phyloP scores from a whole-genome alignment of 352 stramenopile species.

The Globisporangium nagaii region DNA sequence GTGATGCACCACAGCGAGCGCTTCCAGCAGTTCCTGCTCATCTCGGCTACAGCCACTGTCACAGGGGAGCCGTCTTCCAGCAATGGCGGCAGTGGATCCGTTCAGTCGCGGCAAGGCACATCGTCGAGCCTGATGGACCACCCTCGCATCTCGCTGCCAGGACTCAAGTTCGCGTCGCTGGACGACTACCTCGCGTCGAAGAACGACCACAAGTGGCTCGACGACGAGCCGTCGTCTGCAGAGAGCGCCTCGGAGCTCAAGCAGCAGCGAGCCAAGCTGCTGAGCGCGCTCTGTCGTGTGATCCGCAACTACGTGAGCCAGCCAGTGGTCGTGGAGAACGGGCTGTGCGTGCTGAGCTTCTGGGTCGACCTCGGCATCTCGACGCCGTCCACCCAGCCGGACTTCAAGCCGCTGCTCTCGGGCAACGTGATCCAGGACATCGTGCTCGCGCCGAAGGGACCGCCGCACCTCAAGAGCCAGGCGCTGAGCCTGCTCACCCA shows the following conservation, averaged over 20 bases:
- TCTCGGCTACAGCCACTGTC: slow-evolving; percentile 7
- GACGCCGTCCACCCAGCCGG: slow-evolving; percentile 10
- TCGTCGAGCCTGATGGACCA: slow-evolving; percentile 20
- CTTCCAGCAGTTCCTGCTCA: slow-evolving; percentile 48
- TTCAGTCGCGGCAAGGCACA: background rate
- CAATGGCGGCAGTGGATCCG: background rate
- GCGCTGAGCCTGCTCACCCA: slow-evolving; percentile 35
- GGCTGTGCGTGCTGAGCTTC: slow-evolving; percentile 32
- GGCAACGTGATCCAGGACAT: slow-evolving; percentile 48
- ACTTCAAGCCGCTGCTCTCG: slow-evolving; percentile 43
- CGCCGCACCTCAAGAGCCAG: slow-evolving; percentile 23
- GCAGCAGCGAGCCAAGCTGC: slow-evolving; percentile 29
- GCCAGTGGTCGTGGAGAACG: slow-evolving; percentile 29
- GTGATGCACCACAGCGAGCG: slow-evolving; percentile 42
- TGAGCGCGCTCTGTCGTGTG: slow-evolving; percentile 40
- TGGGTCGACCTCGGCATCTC: slow-evolving; percentile 36
- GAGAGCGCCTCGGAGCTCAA: slow-evolving; percentile 28
- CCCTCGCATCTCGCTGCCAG: slow-evolving; percentile 28
- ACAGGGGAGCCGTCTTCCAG: background rate
- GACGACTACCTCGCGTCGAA: slow-evolving; percentile 39
- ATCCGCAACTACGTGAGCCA: slow-evolving; percentile 51
- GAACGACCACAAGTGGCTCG: background rate
- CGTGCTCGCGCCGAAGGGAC: slow-evolving; percentile 34
- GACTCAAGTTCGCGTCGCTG: slow-evolving; percentile 36
- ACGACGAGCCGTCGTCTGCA: slow-evolving; percentile 7